Evolutionary conservation across 2,329 filamentous ascomycete genomes (phyloP).

Genomic region (Teratosphaeria nubilosa): DNA sequence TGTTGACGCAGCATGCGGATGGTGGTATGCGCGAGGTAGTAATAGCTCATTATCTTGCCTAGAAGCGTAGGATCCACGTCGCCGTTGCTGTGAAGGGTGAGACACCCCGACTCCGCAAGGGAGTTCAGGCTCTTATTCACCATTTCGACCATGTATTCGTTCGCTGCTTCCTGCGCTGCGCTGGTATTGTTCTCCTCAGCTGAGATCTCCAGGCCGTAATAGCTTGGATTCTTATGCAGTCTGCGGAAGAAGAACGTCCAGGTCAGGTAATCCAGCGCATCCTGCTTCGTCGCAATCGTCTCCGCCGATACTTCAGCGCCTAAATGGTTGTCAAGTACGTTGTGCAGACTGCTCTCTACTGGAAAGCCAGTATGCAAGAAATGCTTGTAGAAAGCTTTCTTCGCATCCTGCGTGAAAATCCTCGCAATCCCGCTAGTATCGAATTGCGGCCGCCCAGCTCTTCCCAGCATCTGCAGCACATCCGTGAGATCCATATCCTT

Average conservation of each 20-base stretch:
- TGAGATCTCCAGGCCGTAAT: slow-evolving; percentile 90
- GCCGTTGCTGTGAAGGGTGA: slow-evolving; percentile 72
- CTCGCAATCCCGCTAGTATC: slow-evolving; percentile 91
- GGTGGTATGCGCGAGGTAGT: slow-evolving; percentile 89
- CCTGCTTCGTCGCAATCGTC: slow-evolving; percentile 88
- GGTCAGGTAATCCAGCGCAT: slow-evolving; percentile 91
- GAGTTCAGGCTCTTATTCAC: slow-evolving; percentile 79
- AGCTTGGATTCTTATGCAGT: slow-evolving; percentile 95
- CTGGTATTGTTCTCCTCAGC: slow-evolving; percentile 86
- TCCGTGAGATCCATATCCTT: slow-evolving; percentile 98
- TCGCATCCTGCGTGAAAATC: slow-evolving; percentile 94
- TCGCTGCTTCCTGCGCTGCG: slow-evolving; percentile 74
- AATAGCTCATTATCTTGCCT: slow-evolving; percentile 99
- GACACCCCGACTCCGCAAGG: slow-evolving; percentile 73
- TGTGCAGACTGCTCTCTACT: slow-evolving; percentile 91
- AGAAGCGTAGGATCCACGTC: slow-evolving; percentile 83
- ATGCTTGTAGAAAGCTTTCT: slow-evolving; percentile 99
- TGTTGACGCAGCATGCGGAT: slow-evolving; percentile 64
- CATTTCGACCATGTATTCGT: slow-evolving; percentile 88
- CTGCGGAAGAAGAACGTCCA: slow-evolving; percentile 99
- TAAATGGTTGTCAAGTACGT: slow-evolving; percentile 93
- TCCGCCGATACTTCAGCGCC: slow-evolving; percentile 89
- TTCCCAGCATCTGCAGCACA: slow-evolving; percentile 93
- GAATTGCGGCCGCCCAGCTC: slow-evolving; percentile 91
- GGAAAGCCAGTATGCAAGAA: slow-evolving; percentile 97